Conservation (phyloP, 2,329 filamentous ascomycete genomes). For the Penicillium sp. region DNA sequence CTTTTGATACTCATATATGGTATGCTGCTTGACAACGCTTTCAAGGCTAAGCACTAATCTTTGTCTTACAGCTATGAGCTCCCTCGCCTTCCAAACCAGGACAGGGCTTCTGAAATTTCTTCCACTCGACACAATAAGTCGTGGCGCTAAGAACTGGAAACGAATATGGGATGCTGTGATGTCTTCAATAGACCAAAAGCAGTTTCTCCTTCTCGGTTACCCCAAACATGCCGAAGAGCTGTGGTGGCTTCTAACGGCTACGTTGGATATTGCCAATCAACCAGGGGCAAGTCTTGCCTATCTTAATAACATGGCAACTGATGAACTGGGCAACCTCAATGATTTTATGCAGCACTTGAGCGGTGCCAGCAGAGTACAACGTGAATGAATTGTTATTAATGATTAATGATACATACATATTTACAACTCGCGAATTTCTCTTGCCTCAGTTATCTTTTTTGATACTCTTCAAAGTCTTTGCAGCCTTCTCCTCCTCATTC, state of each 20-base stretch:
- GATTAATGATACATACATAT: neutral
- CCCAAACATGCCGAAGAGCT: conserved; percentile 35
- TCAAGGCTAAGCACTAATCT: neutral
- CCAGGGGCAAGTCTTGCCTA: conserved; percentile 19
- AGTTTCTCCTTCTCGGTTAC: conserved; percentile 28
- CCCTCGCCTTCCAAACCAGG: conserved; percentile 30
- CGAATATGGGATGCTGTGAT: conserved; percentile 27
- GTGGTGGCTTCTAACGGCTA: conserved; percentile 32
- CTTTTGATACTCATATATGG: conserved; percentile 34
- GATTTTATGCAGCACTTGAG: conserved; percentile 27
- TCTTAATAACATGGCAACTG: conserved; percentile 29
- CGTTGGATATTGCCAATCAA: conserved; percentile 21
- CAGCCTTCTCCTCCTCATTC: neutral
- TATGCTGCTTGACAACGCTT: conserved; percentile 4
- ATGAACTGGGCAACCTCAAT: conserved; percentile 32
- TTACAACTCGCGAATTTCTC: neutral
- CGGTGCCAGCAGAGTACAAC: conserved; percentile 13
- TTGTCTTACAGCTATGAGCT: conserved; percentile 25
- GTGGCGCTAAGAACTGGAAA: conserved; percentile 30
- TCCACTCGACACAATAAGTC: conserved; percentile 25
- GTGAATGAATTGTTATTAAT: conserved; percentile 4
- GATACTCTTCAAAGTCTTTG: neutral
- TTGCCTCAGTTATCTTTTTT: neutral
- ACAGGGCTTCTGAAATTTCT: conserved; percentile 27
- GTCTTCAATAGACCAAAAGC: conserved; percentile 17